Conservation (phyloP, 2,329 filamentous ascomycete species). For the Diaporthe sp. region DNA sequence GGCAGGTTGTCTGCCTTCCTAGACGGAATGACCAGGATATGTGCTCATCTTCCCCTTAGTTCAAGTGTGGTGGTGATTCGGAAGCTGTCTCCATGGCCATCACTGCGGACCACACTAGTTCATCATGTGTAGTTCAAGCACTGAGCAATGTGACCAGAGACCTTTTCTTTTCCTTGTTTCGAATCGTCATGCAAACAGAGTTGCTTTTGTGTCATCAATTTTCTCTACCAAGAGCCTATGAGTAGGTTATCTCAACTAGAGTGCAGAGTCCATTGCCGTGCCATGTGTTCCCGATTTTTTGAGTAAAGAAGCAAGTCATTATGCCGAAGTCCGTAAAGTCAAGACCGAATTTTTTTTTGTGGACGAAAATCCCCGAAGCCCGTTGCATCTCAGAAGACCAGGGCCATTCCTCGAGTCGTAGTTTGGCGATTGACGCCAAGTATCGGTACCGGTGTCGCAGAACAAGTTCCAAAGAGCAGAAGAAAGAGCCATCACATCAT, state of each 20-base stretch:
- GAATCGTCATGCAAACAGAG: conserved; percentile 7
- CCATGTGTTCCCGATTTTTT: conserved; percentile 39
- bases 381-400: conserved; percentile 25
- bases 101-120: background rate
- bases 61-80: background rate
- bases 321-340: conserved; percentile 39
- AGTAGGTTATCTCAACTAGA: conserved; percentile 34
- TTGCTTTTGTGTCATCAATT: conserved; percentile 38
- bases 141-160: background rate
- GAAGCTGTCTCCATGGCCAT: background rate
- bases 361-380: conserved; percentile 31
- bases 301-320: conserved; percentile 36
- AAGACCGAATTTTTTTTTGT: conserved; percentile 39
- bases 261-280: conserved; percentile 38
- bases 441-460: conserved; percentile 34
- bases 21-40: background rate
- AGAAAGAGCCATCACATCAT: conserved; percentile 42
- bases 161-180: background rate
- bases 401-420: conserved; percentile 33
- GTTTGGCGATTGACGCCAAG: conserved; percentile 31
- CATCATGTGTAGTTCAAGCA: background rate
- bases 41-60: no score
- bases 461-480: conserved; percentile 25
- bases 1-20: no score
- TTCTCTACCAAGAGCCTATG: conserved; percentile 27